These are phyloP conservation scores for Suillus luteus DNA, from an alignment of 768 basidiomycete species.

Conservation along the genomic window DNA sequence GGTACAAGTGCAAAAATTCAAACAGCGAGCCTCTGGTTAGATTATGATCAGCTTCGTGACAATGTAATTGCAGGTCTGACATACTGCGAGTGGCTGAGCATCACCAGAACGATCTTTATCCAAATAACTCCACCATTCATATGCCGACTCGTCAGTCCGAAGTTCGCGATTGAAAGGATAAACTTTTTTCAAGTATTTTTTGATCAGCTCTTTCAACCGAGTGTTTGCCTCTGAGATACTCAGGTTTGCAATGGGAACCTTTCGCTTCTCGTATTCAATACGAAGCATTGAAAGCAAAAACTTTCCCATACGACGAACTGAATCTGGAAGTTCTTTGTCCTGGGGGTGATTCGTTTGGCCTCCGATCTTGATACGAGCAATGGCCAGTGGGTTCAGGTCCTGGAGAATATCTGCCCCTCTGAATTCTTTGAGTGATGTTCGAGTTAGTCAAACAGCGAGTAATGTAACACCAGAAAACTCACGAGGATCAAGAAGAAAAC, in stretches of 20 bases:
- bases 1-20: constrained; percentile 26
- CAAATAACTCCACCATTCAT: too few species aligned
- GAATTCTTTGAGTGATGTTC: background rate
- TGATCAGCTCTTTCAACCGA: background rate
- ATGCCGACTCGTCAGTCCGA: too few species aligned
- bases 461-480: background rate
- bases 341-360: background rate
- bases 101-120: too few species aligned
- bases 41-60: background rate
- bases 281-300: constrained; percentile 1
- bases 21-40: constrained; percentile 22
- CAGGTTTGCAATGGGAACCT: background rate
- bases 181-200: background rate
- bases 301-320: background rate
- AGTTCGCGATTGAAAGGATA: too few species aligned
- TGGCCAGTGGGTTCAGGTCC: background rate
- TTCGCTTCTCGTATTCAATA: background rate
- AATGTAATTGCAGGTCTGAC: background rate
- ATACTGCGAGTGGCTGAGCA: background rate
- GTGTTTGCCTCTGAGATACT: background rate
- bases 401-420: background rate
- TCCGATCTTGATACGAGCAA: background rate
- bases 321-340: background rate
- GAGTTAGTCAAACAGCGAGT: background rate
- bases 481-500: constrained; percentile 1